phyloP scores from a whole-genome alignment of 768 basidiomycete species.

The Suillus subluteus region DNA sequence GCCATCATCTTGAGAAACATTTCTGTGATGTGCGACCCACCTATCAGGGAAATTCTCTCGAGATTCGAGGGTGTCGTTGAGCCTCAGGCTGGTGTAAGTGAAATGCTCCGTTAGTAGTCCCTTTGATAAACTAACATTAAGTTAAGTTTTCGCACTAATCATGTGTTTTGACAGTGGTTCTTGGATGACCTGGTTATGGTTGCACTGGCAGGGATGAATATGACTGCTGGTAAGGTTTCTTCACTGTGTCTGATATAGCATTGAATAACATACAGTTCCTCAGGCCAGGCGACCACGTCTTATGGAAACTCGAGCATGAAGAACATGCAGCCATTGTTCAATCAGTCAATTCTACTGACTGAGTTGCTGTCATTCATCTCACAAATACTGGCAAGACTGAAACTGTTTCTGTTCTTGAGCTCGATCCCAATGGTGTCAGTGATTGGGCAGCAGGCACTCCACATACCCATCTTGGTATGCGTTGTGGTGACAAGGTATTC shows the following conservation, averaged over 20 bases:
- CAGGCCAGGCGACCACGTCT: conserved; percentile 91
- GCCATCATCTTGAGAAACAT: conserved; percentile 46
- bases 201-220: too few species aligned
- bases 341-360: conserved; percentile 68
- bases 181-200: conserved; percentile 83
- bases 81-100: too few species aligned
- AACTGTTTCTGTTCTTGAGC: conserved; percentile 81
- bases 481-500: conserved; percentile 84
- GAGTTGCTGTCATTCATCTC: conserved; percentile 70
- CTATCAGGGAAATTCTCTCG: conserved; percentile 55
- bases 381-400: conserved; percentile 57
- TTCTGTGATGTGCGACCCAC: conserved; percentile 57
- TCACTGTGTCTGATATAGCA: conserved; percentile 1
- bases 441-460: conserved; percentile 49
- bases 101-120: conserved; percentile 70
- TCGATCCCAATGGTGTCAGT: conserved; percentile 80
- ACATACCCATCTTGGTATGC: conserved; percentile 71
- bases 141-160: background rate
- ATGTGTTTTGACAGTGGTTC: conserved; percentile 45
- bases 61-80: conserved; percentile 59
- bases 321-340: conserved; percentile 76
- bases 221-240: conserved; percentile 74
- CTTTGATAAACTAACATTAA: background rate
- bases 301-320: conserved; percentile 79
- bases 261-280: conserved; percentile 16